Evolutionary conservation across 306 rosid genomes (phyloP), one percentile per base, ranked within the genome.

Genomic region (Acacia confusa): DNA sequence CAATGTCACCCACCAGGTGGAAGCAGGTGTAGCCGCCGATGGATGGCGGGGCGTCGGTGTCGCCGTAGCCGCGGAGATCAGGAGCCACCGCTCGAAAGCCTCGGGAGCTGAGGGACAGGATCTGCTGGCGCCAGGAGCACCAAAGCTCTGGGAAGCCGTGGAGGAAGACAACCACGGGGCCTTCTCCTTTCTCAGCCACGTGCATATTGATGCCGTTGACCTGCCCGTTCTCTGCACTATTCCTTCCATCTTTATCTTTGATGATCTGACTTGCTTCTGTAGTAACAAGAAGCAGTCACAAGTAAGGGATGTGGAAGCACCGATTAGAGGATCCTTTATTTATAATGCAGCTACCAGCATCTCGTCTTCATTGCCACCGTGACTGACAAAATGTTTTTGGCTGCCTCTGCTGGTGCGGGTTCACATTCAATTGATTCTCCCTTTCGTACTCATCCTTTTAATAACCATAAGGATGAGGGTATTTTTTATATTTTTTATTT

Each of bases 61-160:
- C 87, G 0, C 87, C 84, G 36, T 13, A 87, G 75, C 87, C 90
- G 0, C 87, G 85, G 2, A 87, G 87, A 30, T 87, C 85, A 0
- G 89, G 87, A 0, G 89, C 87, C 1, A 87, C 82, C 0, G 86
- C 82, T 0, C 70, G 87, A 72, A 81, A 87, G 2, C 90, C 90
- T 15, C 38, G 82, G 34, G 80, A 45, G 32, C 82, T 40, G 7
- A 87, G 83, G 24, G 84, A 63, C 0, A 65, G 16, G 47, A 87
- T 87, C 80, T 87, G 90, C 75, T 84, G 86, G 20, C 87, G 84
- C 87, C 86, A 87, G 0, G 87, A 74, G 84, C 84, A 87, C 90
- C 90, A 87, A 4, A 87, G 82, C 13, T 87, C 87, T 0, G 87
- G 90, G 84, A 84, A 87, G 58, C 87, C 90, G 14, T 87, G 90